These are phyloP conservation scores for Plasmodium cynomolgi DNA, from an alignment of 169 alveolate species.

Conservation along the genomic window DNA sequence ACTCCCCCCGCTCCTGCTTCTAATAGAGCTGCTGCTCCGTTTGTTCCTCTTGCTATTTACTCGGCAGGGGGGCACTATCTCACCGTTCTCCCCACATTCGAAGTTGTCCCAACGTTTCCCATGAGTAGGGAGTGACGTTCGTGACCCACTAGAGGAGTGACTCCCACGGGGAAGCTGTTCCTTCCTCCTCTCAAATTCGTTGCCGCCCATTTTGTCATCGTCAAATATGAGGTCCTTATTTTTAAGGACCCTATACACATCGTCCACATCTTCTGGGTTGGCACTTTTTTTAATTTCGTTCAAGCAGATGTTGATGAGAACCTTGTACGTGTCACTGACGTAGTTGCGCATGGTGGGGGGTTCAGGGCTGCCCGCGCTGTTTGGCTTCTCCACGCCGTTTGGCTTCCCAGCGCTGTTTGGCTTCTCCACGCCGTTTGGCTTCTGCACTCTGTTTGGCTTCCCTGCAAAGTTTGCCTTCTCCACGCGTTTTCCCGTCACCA, in stretches of 20 bases:
- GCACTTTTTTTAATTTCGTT: constrained; percentile 40
- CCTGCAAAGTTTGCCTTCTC: too few relatives aligned
- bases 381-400: not conserved
- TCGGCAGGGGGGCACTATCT: not conserved
- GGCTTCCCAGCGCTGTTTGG: too few relatives aligned
- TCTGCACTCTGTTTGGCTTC: too few relatives aligned
- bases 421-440: too few relatives aligned
- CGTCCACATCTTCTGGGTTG: not conserved
- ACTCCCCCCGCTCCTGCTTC: not conserved
- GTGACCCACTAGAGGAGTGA: not conserved
- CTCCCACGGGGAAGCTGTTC: not conserved
- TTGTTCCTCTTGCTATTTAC: not conserved
- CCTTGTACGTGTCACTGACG: constrained; percentile 69
- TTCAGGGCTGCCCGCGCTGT: not conserved
- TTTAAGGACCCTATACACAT: constrained; percentile 19
- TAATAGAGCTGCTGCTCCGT: constrained; percentile 7
- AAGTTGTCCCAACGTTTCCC: not conserved
- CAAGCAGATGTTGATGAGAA: constrained; percentile 36
- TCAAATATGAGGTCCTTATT: not conserved
- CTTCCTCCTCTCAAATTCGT: not conserved
- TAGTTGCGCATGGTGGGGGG: not conserved
- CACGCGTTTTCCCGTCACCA: not conserved
- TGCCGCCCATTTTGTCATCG: not conserved
- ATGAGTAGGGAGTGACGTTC: not conserved
- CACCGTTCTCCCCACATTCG: not conserved